phyloP scores from a whole-genome alignment of 2,329 filamentous ascomycete genomes.

The Ophiocordyceps australis region DNA sequence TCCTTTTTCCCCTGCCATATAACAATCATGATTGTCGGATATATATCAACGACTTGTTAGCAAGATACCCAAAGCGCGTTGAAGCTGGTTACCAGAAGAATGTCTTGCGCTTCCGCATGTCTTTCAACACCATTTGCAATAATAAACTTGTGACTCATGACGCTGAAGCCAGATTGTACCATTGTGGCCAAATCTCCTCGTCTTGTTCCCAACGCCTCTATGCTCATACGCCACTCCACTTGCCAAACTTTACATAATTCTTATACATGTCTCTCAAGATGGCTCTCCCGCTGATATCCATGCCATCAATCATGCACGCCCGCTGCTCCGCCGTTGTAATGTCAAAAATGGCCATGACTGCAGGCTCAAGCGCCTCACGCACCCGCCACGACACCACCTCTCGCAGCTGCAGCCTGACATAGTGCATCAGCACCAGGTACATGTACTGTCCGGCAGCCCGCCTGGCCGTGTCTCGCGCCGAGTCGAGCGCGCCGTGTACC shows the following conservation, averaged over 20 bases:
- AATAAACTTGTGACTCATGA: no score
- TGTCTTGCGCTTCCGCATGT: no score
- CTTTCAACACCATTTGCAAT: no score
- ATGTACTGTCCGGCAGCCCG: constrained; percentile 42
- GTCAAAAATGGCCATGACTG: constrained; percentile 38
- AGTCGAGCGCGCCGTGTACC: constrained; percentile 30
- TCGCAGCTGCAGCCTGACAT: constrained; percentile 43
- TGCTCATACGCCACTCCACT: constrained; percentile 45
- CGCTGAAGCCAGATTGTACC: background rate
- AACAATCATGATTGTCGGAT: no score
- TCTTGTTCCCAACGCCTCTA: no score
- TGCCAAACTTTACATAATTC: constrained; percentile 42
- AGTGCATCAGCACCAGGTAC: constrained; percentile 39
- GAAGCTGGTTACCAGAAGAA: no score
- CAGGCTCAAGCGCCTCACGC: constrained; percentile 36
- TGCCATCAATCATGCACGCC: constrained; percentile 37
- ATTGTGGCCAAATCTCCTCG: no score
- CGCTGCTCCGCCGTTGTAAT: constrained; percentile 35
- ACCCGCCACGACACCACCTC: constrained; percentile 28
- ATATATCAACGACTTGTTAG: no score
- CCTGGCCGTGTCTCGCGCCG: constrained; percentile 42
- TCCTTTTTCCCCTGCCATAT: no score
- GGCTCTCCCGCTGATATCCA: constrained; percentile 40
- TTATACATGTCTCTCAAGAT: constrained; percentile 40
- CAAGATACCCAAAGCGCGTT: no score